These are phyloP conservation scores for Liriodendron chinense DNA, from an alignment of 164 flowering plant genomes.

Conservation along the genomic window DNA sequence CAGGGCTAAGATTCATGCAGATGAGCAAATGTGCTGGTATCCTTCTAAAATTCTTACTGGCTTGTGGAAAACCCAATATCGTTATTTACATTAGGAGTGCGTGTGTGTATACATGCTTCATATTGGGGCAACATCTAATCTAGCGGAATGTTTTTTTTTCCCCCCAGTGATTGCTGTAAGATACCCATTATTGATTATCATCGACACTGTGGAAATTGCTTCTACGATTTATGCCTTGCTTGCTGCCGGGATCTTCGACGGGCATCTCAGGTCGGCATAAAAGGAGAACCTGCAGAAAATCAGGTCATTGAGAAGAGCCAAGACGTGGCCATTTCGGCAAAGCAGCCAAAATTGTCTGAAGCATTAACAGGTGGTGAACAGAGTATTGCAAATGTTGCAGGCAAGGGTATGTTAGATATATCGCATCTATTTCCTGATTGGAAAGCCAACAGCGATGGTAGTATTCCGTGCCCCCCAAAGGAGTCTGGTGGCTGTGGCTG, in stretches of 20 bases:
- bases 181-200: conserved; percentile 89
- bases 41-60: not conserved
- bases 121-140: not conserved
- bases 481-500: conserved; percentile 80
- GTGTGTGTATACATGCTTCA: not conserved
- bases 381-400: not conserved
- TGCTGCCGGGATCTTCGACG: conserved; percentile 83
- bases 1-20: conserved; percentile 68
- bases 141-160: not conserved
- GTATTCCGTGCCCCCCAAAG: conserved; percentile 84
- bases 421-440: conserved; percentile 49
- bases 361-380: conserved; percentile 4
- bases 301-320: conserved; percentile 23
- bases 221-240: conserved; percentile 80
- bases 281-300: conserved; percentile 23
- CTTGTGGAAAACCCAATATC: not conserved
- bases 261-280: conserved; percentile 29
- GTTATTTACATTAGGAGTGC: not conserved
- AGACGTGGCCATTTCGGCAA: conserved; percentile 21
- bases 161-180: conserved; percentile 79
- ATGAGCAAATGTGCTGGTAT: conserved; percentile 99
- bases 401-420: conserved; percentile 16
- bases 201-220: conserved; percentile 79
- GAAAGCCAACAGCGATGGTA: conserved; percentile 70
- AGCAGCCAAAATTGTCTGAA: conserved; percentile 26